A percentile compares a stretch with the other conserved stretches of the same genome.
Conservation (phyloP, 2,329 filamentous ascomycete genomes). For the Claviceps sp. region DNA sequence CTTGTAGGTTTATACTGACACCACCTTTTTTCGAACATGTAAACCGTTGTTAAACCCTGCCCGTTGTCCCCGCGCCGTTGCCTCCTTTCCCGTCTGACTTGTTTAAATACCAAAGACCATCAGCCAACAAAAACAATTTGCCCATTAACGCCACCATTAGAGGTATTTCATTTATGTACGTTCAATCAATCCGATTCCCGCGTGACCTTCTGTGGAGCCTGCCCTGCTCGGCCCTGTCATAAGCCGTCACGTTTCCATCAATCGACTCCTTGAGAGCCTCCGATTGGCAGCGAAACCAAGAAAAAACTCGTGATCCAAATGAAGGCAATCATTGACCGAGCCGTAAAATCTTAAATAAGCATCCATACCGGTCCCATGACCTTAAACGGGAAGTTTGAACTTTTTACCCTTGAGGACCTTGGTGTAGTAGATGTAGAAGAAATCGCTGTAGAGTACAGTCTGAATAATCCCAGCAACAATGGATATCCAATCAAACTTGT, state of each 20-base stretch:
- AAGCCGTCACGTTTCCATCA: background rate
- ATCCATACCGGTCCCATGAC: background rate
- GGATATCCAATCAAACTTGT: slow-evolving; percentile 72
- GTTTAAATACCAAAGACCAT: background rate
- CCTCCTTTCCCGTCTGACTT: background rate
- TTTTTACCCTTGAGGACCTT: slow-evolving; percentile 86
- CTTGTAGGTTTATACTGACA: too few species aligned
- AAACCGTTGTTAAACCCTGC: background rate
- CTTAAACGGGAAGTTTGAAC: slow-evolving; percentile 71
- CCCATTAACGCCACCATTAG: slow-evolving; percentile 3
- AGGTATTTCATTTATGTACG: slow-evolving; percentile 4
- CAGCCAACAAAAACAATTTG: background rate
- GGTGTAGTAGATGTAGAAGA: slow-evolving; percentile 99
- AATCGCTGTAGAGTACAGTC: slow-evolving; percentile 93
- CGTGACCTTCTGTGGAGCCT: background rate
- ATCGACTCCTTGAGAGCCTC: background rate
- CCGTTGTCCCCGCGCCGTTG: background rate
- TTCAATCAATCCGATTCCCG: background rate
- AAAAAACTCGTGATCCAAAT: background rate
- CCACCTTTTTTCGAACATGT: too few species aligned
- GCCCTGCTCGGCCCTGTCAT: background rate
- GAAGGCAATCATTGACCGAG: background rate
- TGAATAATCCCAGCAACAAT: slow-evolving; percentile 83
- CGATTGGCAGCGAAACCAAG: background rate
- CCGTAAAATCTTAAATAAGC: background rate